These are phyloP conservation scores for Dovyalis caffra DNA, from an alignment of 345 rosid species.

Conservation along the genomic window DNA sequence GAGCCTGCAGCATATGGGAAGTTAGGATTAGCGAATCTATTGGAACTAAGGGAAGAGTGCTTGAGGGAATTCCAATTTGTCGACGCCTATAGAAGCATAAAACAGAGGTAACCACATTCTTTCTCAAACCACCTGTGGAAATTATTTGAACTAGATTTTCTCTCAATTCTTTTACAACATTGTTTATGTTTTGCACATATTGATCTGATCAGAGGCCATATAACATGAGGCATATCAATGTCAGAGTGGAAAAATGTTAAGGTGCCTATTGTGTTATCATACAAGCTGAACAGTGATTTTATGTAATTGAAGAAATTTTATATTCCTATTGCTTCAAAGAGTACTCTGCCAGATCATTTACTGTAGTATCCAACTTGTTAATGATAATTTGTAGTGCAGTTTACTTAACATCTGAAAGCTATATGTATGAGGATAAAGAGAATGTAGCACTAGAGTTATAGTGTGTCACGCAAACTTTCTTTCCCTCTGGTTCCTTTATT, in stretches of 20 bases:
- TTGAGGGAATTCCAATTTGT: constrained; percentile 93
- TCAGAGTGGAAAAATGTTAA: not conserved
- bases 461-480: not conserved
- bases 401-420: not conserved
- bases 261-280: not conserved
- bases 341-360: not conserved
- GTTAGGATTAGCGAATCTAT: constrained; percentile 93
- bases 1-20: constrained; percentile 99
- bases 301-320: not conserved
- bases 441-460: not conserved
- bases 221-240: not conserved
- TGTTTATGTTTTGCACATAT: not conserved
- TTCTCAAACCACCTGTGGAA: not conserved
- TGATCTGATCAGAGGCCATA: not conserved
- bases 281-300: not conserved
- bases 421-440: not conserved
- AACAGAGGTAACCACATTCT: constrained; percentile 61
- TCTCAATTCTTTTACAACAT: not conserved
- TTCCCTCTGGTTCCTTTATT: not conserved
- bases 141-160: not conserved
- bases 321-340: not conserved
- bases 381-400: not conserved
- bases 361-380: not conserved
- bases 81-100: constrained; percentile 96
- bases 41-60: constrained; percentile 98